Base-by-base conservation (phyloP, 1,284 basidiomycete species). In the Wolfiporia cocos region DNA sequence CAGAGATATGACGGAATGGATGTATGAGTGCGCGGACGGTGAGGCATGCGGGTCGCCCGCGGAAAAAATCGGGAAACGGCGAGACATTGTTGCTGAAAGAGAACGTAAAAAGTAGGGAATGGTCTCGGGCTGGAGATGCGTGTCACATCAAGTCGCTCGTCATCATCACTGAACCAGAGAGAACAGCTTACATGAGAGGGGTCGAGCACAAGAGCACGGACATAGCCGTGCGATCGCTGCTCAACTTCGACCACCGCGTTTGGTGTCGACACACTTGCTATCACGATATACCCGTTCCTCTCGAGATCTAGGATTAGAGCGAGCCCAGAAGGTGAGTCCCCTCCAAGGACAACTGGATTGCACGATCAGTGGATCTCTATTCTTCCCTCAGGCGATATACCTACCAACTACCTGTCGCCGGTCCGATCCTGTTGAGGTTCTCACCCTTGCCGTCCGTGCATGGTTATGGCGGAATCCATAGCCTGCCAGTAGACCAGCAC, bases 181-280 rank as follows among this genome's bases (percentile, higher is more conserved):
- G 26, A 19, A 17, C 21, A 14, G 57, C 71, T 31, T 57, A 84
- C 87, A 68, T 86, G 81, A 40, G 67, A 67, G 0, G 88, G 81
- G 61, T 91, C 81, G 34, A 92, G 73, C 17, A 91, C 78, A 44
- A 91, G 71, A 1, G 82, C 86, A 38, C 82, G 79, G 43, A 91
- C 74, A 62, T 77, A 91, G 34, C 89, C 88, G 52, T 79, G 69
- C 24, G 76, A 74, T 48, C 68, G 65, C 32, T 67, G 67, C 59
- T 92, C 86, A 37, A 92, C 65, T 18, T 67, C 65, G 17, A 75
- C 69, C 22, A 77, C 78, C 6, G 75, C 74, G 41, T 82, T 80
- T 1, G 79, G 73, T 12, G 73, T 74, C 2, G 78, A 66, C 12
- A 89, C 86, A 48, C 82, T 90, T 5, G 80, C 71, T 50, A 92